phyloP scores from a whole-genome alignment of 1,139 yeast species.

The Pichia inconspicua region DNA sequence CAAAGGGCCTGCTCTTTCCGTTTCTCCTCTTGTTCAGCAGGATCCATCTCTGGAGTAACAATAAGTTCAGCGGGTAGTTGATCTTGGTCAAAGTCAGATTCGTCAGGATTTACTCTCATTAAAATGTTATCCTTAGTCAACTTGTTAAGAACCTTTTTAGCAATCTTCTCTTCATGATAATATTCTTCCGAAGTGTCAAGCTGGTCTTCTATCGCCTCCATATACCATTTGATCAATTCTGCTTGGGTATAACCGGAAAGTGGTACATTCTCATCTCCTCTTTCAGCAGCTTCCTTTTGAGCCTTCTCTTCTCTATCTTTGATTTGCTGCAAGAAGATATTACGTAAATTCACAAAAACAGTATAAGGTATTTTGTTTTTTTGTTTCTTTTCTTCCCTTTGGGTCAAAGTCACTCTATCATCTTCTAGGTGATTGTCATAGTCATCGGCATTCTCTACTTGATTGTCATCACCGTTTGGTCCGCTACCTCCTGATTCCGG shows the following conservation, averaged over 20 bases:
- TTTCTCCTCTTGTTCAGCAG: constrained; percentile 25
- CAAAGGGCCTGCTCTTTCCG: constrained; percentile 24
- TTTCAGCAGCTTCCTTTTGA: constrained; percentile 16
- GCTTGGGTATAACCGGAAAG: constrained; percentile 56
- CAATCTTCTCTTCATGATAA: constrained; percentile 61
- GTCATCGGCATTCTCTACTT: constrained; percentile 3
- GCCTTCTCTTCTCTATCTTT: constrained; percentile 43
- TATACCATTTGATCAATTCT: constrained; percentile 72
- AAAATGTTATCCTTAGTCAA: constrained; percentile 80
- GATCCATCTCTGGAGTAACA: constrained; percentile 20
- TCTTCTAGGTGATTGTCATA: constrained; percentile 6
- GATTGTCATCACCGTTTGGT: constrained; percentile 9
- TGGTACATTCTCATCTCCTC: constrained; percentile 34
- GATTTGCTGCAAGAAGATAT: constrained; percentile 64
- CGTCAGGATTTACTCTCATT: constrained; percentile 68
- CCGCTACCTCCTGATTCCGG: constrained; percentile 9
- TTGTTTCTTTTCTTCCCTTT: constrained; percentile 11
- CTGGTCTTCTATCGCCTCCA: constrained; percentile 66
- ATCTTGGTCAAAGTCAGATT: constrained; percentile 32
- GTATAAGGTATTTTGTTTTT: constrained; percentile 70
- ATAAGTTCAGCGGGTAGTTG: constrained; percentile 18
- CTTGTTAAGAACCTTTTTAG: constrained; percentile 73
- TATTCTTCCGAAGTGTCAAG: constrained; percentile 65
- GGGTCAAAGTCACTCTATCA: constrained; percentile 4
- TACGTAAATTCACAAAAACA: constrained; percentile 78